Evolutionary conservation across 192 early-diverging fungal genomes (phyloP), one percentile per base, ranked within the genome.

Genomic region (Thamnidium elegans): DNA sequence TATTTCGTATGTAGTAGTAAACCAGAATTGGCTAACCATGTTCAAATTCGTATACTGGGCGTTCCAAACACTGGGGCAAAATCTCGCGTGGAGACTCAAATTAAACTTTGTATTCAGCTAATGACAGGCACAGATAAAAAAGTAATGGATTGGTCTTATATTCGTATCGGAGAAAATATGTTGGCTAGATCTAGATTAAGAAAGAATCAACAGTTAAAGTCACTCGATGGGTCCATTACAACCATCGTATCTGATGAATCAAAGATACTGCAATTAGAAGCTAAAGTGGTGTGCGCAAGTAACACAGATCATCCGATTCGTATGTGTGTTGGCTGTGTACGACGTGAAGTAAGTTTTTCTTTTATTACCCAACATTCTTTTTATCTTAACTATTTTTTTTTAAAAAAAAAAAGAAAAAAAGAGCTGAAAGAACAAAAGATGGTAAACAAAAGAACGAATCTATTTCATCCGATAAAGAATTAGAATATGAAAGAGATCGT

Each of bases 1-100:
- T 15, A 36, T 4, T 23, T 44, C 13, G 11, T 44, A 21, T 15
- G 43, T 3, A 59, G 19, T 19, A 19, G 46, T 48, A 48, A 17
- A 14, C 1, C 17, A 9, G 48, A 20, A 19, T 50, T 50, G 15
- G 13, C 30, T 31, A 9, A 58, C 55, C 54, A 51, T 26, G 42
- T 65, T 23, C 65, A 67, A 46, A 71, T 67, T 71, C 50, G 55
- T 23, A 58, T 73, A 17, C 66, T 58, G 19, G 84, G 84, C 20
- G 69, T 86, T 23, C 79, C 82, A 15, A 64, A 61, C 32, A 75
- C 71, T 43, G 84, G 84, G 47, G 90, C 90, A 31, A 92, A 94
- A 72, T 95, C 92, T 10, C 79, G 94, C 6, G 94, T 96, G 43
- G 94, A 98, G 78, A 98, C 95, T 19, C 95, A 95, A 77, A 94